Conservation (phyloP, 2,329 filamentous ascomycete species). For the Curvularia eragrostidis region DNA sequence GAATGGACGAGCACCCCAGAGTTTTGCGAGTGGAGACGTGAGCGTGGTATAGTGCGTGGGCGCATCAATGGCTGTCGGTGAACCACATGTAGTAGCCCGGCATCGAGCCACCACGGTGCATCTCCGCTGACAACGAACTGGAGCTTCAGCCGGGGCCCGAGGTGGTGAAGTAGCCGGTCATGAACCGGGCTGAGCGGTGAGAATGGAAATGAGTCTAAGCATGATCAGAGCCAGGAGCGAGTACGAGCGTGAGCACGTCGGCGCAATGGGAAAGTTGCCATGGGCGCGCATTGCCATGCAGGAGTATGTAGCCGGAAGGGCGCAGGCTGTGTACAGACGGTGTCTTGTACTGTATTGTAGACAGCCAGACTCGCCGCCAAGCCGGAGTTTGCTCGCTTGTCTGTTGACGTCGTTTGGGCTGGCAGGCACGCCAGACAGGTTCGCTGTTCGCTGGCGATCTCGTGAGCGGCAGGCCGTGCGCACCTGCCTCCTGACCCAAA, state of each 20-base stretch:
- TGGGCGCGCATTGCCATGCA: background rate
- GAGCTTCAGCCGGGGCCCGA: constrained; percentile 1
- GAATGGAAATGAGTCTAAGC: background rate
- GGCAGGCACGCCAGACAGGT: constrained; percentile 13
- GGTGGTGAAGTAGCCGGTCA: background rate
- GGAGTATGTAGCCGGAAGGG: too few relatives aligned
- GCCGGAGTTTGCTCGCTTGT: constrained; percentile 13
- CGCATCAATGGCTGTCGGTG: constrained; percentile 28
- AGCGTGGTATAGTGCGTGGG: constrained; percentile 23
- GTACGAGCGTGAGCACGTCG: background rate
- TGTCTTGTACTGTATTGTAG: too few relatives aligned
- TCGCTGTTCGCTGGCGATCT: constrained; percentile 32
- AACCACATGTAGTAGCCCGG: constrained; percentile 18
- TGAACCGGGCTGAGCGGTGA: constrained; percentile 8
- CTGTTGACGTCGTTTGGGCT: constrained; percentile 17
- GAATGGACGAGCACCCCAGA: constrained; percentile 26
- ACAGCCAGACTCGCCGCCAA: background rate
- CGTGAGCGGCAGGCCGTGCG: constrained; percentile 40
- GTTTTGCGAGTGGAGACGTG: constrained; percentile 26
- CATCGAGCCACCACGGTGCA: constrained; percentile 17
- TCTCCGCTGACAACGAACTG: constrained; percentile 9
- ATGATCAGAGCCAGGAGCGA: too few relatives aligned
- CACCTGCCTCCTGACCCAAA: constrained; percentile 44
- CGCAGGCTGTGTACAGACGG: background rate
- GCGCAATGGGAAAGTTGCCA: background rate